Base-by-base conservation (phyloP, 2,329 filamentous ascomycete genomes). In the Scopulariopsis brevicaulis region DNA sequence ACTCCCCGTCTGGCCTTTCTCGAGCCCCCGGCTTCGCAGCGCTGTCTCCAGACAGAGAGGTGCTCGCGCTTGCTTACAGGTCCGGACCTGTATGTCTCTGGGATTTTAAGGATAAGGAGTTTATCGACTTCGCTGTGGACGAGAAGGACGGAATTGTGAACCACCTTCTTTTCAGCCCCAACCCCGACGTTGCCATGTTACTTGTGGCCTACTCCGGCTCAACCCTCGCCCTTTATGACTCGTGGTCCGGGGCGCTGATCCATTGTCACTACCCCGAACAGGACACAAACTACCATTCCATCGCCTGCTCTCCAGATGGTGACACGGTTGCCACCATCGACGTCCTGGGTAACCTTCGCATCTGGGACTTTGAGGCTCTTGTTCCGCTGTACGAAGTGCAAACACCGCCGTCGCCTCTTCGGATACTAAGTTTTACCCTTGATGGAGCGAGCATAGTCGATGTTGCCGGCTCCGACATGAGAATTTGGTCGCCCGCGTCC, bases 291-390 rank as follows among this genome's bases (percentile, higher is more conserved):
- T 8, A 20, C 15, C 10, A 11, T 3, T 35, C 53, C 7, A 18
- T 22, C 20, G 18, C 53, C 7, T 54, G 53, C 53, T 63, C 64
- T 20, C 60, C 58, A 1, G 62, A 63, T 54, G 64, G 64, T 14
- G 57, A 59, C 24, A 65, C 61, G 2, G 52, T 64, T 52, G 64
- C 59, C 12, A 65, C 63, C 1, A 57, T 53, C 0, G 60, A 65
- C 50, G 59, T 57, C 6, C 53, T 40, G 3, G 63, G 63, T 3
- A 60, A 58, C 11, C 37, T 65, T 20, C 59, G 60, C 22, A 61
- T 65, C 12, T 65, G 63, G 64, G 63, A 64, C 24, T 65, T 65
- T 28, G 63, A 64, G 25, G 61, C 63, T 2, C 56, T 65, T 1
- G 55, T 57, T 10, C 46, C 62, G 5, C 46, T 65, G 4, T 65